Percentiles rank a stretch among this genome's conserved stretches.
These are phyloP conservation scores for Penicillium sclerotiorum DNA, from an alignment of 2,329 filamentous ascomycete species.

Conservation along the genomic window DNA sequence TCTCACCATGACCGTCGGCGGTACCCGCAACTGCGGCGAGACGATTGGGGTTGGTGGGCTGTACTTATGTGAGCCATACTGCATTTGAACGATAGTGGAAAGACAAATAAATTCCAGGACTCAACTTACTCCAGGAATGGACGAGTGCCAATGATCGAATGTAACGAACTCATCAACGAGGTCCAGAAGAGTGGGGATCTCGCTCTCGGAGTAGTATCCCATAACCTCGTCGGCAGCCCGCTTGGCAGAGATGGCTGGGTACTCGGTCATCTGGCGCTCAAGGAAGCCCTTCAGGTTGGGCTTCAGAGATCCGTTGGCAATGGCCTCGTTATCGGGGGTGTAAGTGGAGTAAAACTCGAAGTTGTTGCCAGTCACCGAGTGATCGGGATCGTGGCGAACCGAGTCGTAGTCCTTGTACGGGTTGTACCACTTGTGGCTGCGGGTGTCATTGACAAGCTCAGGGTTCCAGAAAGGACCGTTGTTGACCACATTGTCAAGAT, in stretches of 20 bases:
- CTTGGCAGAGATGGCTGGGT: conserved; percentile 32
- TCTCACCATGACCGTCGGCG: conserved; percentile 30
- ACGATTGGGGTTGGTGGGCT: conserved; percentile 49
- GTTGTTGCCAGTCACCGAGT: conserved; percentile 44
- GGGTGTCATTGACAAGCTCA: conserved; percentile 30
- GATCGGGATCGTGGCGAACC: conserved; percentile 43
- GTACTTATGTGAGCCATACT: conserved; percentile 4
- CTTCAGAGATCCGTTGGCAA: conserved; percentile 32
- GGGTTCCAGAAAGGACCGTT: conserved; percentile 45
- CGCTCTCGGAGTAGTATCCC: conserved; percentile 45
- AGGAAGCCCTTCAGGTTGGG: conserved; percentile 40
- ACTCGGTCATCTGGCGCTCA: conserved; percentile 37
- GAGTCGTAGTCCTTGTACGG: conserved; percentile 42
- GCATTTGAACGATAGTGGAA: background rate
- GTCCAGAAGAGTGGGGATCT: conserved; percentile 43
- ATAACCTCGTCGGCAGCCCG: conserved; percentile 41
- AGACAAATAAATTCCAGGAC: background rate
- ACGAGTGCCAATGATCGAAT: conserved; percentile 50
- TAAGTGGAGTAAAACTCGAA: conserved; percentile 45
- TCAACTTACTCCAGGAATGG: conserved; percentile 41
- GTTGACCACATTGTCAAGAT: conserved; percentile 44
- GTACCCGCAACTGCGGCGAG: conserved; percentile 31
- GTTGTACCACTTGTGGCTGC: conserved; percentile 30
- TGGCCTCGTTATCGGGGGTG: conserved; percentile 38
- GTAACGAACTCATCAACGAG: conserved; percentile 44